Conservation (phyloP, 495 filamentous ascomycete species). For the Talaromyces nanjingensis region DNA sequence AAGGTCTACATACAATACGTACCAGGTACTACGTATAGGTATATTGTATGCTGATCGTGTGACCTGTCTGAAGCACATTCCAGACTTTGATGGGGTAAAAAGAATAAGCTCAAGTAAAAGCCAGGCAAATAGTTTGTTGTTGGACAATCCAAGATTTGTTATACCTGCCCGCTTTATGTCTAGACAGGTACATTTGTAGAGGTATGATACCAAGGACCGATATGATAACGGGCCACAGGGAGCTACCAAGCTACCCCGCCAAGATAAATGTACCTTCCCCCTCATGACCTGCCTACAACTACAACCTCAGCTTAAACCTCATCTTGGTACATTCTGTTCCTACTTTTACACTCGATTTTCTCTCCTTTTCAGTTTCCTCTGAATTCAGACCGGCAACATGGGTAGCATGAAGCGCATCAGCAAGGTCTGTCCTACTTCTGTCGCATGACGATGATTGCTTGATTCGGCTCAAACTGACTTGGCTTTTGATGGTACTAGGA, state of each 20-base stretch:
- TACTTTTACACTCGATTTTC: background rate
- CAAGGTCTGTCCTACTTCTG: constrained; percentile 28
- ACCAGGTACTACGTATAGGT: background rate
- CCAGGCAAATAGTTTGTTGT: background rate
- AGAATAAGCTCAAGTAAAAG: background rate
- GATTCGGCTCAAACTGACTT: constrained; percentile 9
- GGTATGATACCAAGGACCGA: background rate
- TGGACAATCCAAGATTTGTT: background rate
- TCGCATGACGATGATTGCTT: background rate
- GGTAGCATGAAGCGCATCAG: constrained; percentile 54
- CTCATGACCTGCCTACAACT: constrained; percentile 19
- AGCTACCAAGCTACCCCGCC: constrained; percentile 4
- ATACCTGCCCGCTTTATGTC: too few relatives aligned
- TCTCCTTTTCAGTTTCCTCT: constrained; percentile 3
- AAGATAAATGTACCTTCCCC: constrained; percentile 6
- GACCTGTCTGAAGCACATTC: background rate
- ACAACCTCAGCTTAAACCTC: constrained; percentile 32
- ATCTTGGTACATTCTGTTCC: constrained; percentile 31
- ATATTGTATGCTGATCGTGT: background rate
- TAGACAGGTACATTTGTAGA: too few relatives aligned
- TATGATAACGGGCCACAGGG: background rate
- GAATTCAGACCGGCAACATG: constrained; percentile 23
- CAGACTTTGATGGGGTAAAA: background rate
- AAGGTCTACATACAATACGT: too few relatives aligned
- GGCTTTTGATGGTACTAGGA: constrained; percentile 45